Percentiles rank a stretch among this genome's conserved stretches.
These are phyloP conservation scores for Syzygium oleosum DNA, from an alignment of 345 rosid species.

Conservation along the genomic window DNA sequence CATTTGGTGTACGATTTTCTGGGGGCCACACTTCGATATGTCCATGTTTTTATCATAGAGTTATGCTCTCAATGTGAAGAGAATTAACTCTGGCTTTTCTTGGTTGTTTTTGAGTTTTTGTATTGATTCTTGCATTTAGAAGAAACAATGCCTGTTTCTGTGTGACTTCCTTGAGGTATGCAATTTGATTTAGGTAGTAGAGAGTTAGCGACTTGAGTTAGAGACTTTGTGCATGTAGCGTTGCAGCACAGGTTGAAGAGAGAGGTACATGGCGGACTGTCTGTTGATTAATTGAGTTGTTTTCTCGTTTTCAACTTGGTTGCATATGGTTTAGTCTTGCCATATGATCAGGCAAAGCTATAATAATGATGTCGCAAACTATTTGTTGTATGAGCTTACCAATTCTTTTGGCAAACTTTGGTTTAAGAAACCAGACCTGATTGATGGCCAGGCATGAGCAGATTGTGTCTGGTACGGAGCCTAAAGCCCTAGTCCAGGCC, in stretches of 20 bases:
- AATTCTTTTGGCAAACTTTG: background rate
- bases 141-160: background rate
- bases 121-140: background rate
- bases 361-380: background rate
- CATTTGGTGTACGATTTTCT: background rate
- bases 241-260: background rate
- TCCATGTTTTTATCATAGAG: background rate
- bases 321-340: background rate
- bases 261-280: background rate
- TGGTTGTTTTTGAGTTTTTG: background rate
- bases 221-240: background rate
- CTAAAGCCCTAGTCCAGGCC: background rate
- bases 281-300: background rate
- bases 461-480: background rate
- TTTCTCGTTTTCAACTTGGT: background rate
- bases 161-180: background rate
- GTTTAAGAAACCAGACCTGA: background rate
- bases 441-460: background rate
- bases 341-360: background rate
- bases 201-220: background rate
- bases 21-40: background rate
- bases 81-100: background rate
- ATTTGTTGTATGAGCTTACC: background rate
- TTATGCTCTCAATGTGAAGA: background rate
- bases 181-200: background rate